These are phyloP conservation scores for Candida cerambycidarum DNA, from an alignment of 805 yeast species.

Conservation along the genomic window DNA sequence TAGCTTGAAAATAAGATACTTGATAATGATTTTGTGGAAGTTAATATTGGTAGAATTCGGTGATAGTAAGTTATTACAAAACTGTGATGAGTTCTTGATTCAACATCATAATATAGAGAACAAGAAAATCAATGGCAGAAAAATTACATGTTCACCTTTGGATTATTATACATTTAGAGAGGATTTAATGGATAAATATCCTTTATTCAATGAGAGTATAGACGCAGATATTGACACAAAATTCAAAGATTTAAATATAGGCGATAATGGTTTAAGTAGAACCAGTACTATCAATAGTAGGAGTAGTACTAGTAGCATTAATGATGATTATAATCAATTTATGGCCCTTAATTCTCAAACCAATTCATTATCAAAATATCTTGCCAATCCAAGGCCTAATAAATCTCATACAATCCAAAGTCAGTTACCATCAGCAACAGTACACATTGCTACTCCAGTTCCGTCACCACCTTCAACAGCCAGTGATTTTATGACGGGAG, in stretches of 20 bases:
- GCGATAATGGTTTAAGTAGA: background rate
- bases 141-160: constrained; percentile 67
- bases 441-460: constrained; percentile 83
- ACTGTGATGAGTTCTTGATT: constrained; percentile 48
- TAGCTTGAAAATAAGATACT: constrained; percentile 52
- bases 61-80: constrained; percentile 35
- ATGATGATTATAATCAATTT: constrained; percentile 28
- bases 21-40: constrained; percentile 55
- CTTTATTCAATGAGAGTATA: constrained; percentile 62
- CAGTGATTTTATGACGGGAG: constrained; percentile 46
- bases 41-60: constrained; percentile 65
- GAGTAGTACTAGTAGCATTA: constrained; percentile 19
- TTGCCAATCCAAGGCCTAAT: constrained; percentile 57
- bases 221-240: constrained; percentile 5
- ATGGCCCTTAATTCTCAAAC: constrained; percentile 45
- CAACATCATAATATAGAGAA: constrained; percentile 37
- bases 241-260: constrained; percentile 14
- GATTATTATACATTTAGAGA: constrained; percentile 81
- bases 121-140: constrained; percentile 20
- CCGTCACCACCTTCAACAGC: constrained; percentile 70
- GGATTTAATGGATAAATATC: constrained; percentile 72
- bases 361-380: constrained; percentile 57
- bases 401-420: constrained; percentile 43
- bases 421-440: constrained; percentile 50
- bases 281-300: constrained; percentile 14